Conservation (phyloP, 2,329 filamentous ascomycete species). For the Diaporthe ilicicola region DNA sequence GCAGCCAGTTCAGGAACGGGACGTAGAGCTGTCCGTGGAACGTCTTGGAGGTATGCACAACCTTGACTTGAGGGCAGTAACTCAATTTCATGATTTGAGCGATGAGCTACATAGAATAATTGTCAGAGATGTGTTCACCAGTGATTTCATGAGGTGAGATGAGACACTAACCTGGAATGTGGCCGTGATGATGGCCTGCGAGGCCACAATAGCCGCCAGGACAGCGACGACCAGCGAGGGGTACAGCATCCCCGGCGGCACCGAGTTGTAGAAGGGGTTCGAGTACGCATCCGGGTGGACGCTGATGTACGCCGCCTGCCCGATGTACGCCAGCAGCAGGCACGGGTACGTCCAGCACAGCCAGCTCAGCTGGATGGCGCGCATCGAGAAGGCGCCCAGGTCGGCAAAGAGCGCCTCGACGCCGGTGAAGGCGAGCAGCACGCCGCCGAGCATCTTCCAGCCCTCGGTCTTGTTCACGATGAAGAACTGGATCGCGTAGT, state of each 20-base stretch:
- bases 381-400: conserved; percentile 74
- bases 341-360: conserved; percentile 73
- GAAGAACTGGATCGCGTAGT: conserved; percentile 68
- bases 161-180: conserved; percentile 63
- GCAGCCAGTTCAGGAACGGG: conserved; percentile 76
- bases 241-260: conserved; percentile 72
- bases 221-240: conserved; percentile 74
- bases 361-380: conserved; percentile 78
- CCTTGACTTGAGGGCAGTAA: conserved; percentile 79
- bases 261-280: conserved; percentile 77
- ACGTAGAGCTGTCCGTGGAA: conserved; percentile 81
- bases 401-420: conserved; percentile 81
- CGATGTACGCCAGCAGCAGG: conserved; percentile 68
- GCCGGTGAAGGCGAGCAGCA: conserved; percentile 78
- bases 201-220: conserved; percentile 75
- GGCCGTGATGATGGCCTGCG: conserved; percentile 79
- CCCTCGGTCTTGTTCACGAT: conserved; percentile 64
- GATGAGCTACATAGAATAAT: conserved; percentile 45
- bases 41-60: conserved; percentile 72
- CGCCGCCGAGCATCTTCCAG: conserved; percentile 71
- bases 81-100: conserved; percentile 73
- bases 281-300: conserved; percentile 62
- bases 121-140: background rate
- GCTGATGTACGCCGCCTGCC: conserved; percentile 77
- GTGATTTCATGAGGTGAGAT: rapidly evolving